A percentile compares a stretch with the other conserved stretches of the same genome.
phyloP scores from a whole-genome alignment of 2,329 filamentous ascomycete species.

The Scedosporium dehoogii region DNA sequence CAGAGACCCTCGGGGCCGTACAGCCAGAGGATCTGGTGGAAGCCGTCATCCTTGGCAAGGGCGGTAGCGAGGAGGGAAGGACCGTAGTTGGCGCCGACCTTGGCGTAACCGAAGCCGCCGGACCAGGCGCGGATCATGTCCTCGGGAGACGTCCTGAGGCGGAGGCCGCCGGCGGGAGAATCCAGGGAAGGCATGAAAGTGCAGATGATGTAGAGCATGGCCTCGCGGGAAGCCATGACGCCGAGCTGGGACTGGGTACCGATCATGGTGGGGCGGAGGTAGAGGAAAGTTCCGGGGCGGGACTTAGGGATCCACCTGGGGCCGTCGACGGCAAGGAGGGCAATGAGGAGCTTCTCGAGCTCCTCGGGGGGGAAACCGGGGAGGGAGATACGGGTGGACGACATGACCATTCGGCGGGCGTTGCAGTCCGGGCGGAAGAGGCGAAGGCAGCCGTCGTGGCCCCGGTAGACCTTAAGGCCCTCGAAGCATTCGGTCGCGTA shows the following conservation, averaged over 20 bases:
- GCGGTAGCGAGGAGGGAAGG: slow-evolving; percentile 69
- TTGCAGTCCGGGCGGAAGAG: slow-evolving; percentile 72
- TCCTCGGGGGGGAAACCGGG: slow-evolving; percentile 63
- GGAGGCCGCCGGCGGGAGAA: slow-evolving; percentile 47
- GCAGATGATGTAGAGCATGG: slow-evolving; percentile 78
- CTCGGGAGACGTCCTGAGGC: slow-evolving; percentile 66
- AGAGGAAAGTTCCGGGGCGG: slow-evolving; percentile 62
- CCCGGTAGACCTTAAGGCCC: slow-evolving; percentile 72
- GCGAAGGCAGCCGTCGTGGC: slow-evolving; percentile 62
- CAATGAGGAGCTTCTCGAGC: slow-evolving; percentile 63
- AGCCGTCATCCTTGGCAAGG: slow-evolving; percentile 64
- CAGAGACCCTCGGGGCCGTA: slow-evolving; percentile 69
- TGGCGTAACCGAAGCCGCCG: slow-evolving; percentile 84
- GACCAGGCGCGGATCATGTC: slow-evolving; percentile 89
- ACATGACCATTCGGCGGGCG: slow-evolving; percentile 52
- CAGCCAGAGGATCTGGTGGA: slow-evolving; percentile 88
- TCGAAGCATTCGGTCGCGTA: slow-evolving; percentile 91
- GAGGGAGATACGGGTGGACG: slow-evolving; percentile 57
- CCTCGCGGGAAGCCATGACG: slow-evolving; percentile 68
- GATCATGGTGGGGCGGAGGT: slow-evolving; percentile 81
- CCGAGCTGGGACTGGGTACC: slow-evolving; percentile 72
- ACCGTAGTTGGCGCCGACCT: slow-evolving; percentile 90
- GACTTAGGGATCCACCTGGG: slow-evolving; percentile 68
- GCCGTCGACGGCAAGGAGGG: slow-evolving; percentile 63
- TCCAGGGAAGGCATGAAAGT: slow-evolving; percentile 52